phyloP scores from a whole-genome alignment of 1,139 yeast species.

The Saccharomyces hybrid region DNA sequence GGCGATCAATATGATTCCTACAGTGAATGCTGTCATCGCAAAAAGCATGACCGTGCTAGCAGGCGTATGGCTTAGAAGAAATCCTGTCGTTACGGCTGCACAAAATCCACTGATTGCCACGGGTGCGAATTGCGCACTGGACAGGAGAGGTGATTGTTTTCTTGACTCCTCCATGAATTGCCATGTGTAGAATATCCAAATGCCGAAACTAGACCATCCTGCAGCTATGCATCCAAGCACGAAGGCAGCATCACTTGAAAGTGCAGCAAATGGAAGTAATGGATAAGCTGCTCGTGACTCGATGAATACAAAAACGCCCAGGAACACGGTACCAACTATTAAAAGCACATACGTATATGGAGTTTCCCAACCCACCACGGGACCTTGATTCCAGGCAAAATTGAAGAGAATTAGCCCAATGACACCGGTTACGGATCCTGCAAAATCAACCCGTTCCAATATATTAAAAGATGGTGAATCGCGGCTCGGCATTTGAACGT shows the following conservation, averaged over 20 bases:
- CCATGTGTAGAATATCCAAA: constrained; percentile 45
- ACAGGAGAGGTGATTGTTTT: constrained; percentile 31
- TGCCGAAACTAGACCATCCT: constrained; percentile 56
- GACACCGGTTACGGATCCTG: constrained; percentile 43
- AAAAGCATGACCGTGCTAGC: constrained; percentile 38
- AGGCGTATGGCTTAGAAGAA: constrained; percentile 34
- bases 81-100: constrained; percentile 42
- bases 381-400: constrained; percentile 57
- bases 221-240: constrained; percentile 43
- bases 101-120: constrained; percentile 23
- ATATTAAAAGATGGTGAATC: background rate
- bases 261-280: constrained; percentile 38
- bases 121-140: constrained; percentile 39
- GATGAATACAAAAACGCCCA: constrained; percentile 35
- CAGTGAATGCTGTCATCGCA: constrained; percentile 39
- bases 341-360: constrained; percentile 45
- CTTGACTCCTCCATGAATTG: constrained; percentile 35
- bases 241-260: constrained; percentile 38
- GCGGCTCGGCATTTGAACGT: background rate
- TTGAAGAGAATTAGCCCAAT: constrained; percentile 44
- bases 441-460: constrained; percentile 15
- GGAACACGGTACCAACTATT: constrained; percentile 39
- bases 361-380: constrained; percentile 48
- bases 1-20: constrained; percentile 38
- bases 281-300: constrained; percentile 39